Conservation (phyloP, 495 filamentous ascomycete genomes). For the Talaromyces liani region DNA sequence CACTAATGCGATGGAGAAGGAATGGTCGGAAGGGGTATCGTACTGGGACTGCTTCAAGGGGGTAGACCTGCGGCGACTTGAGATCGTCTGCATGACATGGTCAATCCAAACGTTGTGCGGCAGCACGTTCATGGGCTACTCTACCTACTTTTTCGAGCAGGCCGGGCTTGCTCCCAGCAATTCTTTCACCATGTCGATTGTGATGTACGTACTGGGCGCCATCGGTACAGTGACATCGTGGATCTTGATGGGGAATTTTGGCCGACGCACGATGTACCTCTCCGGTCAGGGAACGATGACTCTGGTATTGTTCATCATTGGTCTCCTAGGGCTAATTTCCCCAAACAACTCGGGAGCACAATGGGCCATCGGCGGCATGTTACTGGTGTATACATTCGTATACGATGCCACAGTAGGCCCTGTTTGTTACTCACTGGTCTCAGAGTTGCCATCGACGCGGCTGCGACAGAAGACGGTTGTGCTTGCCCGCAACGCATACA, state of each 20-base stretch:
- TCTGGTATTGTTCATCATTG: conserved; percentile 48
- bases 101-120: conserved; percentile 3
- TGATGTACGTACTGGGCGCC: conserved; percentile 21
- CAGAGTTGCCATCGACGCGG: conserved; percentile 48
- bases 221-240: conserved; percentile 21
- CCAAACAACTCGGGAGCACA: conserved; percentile 21
- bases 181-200: conserved; percentile 22
- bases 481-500: conserved; percentile 53
- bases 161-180: conserved; percentile 44
- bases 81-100: conserved; percentile 17
- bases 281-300: conserved; percentile 38
- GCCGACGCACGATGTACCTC: conserved; percentile 47
- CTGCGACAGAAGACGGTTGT: conserved; percentile 57
- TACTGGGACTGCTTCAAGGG: conserved; percentile 35
- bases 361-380: conserved; percentile 47
- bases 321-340: conserved; percentile 43
- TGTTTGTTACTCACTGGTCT: conserved; percentile 54
- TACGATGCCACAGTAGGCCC: conserved; percentile 54
- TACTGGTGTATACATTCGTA: conserved; percentile 50
- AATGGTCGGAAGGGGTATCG: conserved; percentile 20
- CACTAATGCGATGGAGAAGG: conserved; percentile 58
- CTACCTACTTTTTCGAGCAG: conserved; percentile 58
- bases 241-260: conserved; percentile 26
- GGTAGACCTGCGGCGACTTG: conserved; percentile 30
- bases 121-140: conserved; percentile 32